Evolutionary conservation across 2,329 filamentous ascomycete genomes (phyloP), one percentile per base, ranked within the genome.

Genomic region (Colletotrichum horii): DNA sequence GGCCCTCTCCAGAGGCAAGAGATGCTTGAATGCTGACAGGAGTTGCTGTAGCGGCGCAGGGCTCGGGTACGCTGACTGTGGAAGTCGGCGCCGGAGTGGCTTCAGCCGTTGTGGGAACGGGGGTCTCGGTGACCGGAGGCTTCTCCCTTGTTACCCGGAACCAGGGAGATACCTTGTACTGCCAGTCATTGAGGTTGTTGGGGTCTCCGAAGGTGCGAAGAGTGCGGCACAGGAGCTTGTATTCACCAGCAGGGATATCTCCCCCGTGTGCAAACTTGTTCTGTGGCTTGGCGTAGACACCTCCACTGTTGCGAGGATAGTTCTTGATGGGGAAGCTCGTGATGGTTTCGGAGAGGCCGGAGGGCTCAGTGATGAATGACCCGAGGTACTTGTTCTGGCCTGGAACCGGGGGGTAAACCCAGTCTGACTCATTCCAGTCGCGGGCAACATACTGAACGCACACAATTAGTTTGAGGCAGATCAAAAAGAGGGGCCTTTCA

Each of bases 201-300:
- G 58, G 58, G 73, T 79, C 77, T n/a, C 79, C 79, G 55, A 71
- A 80, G 1, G 75, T 79, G 15, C 78, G 77, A 52, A 80, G 74
- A 8, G 72, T 66, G 8, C 77, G 77, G 8, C 66, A 71, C 8
- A 79, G 74, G 30, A 78, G 70, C 32, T 30, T 66, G 71, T 79
- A 80, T 28, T 79, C 71, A 52, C 79, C 79, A 7, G 19, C 38
- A 3, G 75, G 66, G 38, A 80, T 76, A 11, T 70, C 48, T 9
- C 36, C 64, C 6, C 75, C 75, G 56, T 78, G 58, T 38, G 76
- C 65, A 11, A 79, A 64, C 28, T 67, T 28, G 62, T 52, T 30
- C 73, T 65, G 52, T 24, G 68, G 52, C 32, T 32, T 19, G 19
- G 55, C 60, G 22, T 66, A 65, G 32, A 67, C 62, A 56, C 30